Conservation (phyloP, 1,284 basidiomycete species). For the Ganoderma sinense region DNA sequence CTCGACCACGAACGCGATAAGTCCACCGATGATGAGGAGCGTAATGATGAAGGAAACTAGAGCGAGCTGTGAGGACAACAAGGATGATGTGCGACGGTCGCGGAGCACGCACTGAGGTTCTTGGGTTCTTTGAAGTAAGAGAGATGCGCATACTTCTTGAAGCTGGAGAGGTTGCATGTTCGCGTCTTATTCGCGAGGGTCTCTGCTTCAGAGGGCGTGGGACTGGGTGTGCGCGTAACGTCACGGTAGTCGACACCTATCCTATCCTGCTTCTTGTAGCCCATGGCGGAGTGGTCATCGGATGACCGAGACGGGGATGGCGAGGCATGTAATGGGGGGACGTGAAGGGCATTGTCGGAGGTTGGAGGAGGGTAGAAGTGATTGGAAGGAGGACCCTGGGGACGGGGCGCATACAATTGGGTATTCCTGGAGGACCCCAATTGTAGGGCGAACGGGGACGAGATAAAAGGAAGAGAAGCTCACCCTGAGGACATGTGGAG, state of each 20-base stretch:
- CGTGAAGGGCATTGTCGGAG: slow-evolving; percentile 1
- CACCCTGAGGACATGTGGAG: background rate
- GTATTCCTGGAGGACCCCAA: background rate
- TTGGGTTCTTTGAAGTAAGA: slow-evolving; percentile 39
- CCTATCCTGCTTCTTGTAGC: slow-evolving; percentile 6
- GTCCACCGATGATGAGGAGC: slow-evolving; percentile 40
- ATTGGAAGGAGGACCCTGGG: background rate
- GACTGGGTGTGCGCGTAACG: slow-evolving; percentile 46
- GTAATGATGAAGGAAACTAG: slow-evolving; percentile 11
- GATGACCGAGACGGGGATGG: background rate
- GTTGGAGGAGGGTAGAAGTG: background rate
- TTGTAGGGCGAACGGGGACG: background rate
- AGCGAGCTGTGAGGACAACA: background rate
- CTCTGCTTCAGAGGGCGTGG: slow-evolving; percentile 43
- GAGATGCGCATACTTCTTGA: slow-evolving; percentile 28
- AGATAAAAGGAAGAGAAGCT: background rate
- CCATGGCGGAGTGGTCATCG: background rate
- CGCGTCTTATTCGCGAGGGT: slow-evolving; percentile 9
- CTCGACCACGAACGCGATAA: slow-evolving; percentile 62
- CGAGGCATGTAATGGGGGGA: background rate
- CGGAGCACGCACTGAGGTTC: slow-evolving; percentile 51
- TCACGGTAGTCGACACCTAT: slow-evolving; percentile 31
- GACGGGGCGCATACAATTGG: slow-evolving; percentile 5
- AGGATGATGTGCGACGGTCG: slow-evolving; percentile 9
- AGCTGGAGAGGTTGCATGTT: background rate